phyloP scores from a whole-genome alignment of 176 grass and related monocot genomes.

The Bolboschoenus planiculmis region DNA sequence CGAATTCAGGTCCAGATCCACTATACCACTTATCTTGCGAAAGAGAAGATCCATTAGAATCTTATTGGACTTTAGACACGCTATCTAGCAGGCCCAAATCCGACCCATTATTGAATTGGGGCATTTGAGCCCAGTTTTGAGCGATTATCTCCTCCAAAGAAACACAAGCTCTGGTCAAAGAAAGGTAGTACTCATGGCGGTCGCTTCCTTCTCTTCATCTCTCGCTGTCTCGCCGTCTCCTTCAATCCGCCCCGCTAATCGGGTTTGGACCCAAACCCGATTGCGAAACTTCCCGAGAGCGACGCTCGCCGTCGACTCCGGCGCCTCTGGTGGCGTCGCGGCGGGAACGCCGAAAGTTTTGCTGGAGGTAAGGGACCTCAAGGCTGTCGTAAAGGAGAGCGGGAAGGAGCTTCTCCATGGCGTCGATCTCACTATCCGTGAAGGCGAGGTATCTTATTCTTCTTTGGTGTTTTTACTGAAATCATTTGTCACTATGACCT shows the following conservation, averaged over 20 bases:
- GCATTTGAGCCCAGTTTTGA: not conserved
- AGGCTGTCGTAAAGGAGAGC: slow-evolving; percentile 54
- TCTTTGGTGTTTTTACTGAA: not conserved
- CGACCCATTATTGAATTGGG: not conserved
- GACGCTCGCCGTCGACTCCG: slow-evolving; percentile 18
- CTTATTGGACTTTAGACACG: not conserved
- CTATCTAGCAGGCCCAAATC: not conserved
- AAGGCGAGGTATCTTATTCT: slow-evolving; percentile 54
- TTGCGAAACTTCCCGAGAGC: slow-evolving; percentile 14
- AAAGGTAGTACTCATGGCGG: not conserved
- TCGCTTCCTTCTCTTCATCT: slow-evolving; percentile 24
- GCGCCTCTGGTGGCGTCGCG: not conserved
- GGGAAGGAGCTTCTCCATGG: slow-evolving; percentile 50
- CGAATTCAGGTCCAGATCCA: not conserved
- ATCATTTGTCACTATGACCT: not conserved
- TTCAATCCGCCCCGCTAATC: not conserved
- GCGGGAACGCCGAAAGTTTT: slow-evolving; percentile 26
- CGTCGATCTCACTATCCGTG: slow-evolving; percentile 65
- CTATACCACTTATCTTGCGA: not conserved
- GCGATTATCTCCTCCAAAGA: not conserved
- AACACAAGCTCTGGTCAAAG: not conserved
- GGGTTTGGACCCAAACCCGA: slow-evolving; percentile 4
- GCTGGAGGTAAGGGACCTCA: slow-evolving; percentile 64
- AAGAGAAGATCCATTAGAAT: not conserved
- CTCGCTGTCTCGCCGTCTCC: slow-evolving; percentile 15